Evolutionary conservation across 495 filamentous ascomycete species (phyloP).

Genomic region (Penicillium maclennaniae): DNA sequence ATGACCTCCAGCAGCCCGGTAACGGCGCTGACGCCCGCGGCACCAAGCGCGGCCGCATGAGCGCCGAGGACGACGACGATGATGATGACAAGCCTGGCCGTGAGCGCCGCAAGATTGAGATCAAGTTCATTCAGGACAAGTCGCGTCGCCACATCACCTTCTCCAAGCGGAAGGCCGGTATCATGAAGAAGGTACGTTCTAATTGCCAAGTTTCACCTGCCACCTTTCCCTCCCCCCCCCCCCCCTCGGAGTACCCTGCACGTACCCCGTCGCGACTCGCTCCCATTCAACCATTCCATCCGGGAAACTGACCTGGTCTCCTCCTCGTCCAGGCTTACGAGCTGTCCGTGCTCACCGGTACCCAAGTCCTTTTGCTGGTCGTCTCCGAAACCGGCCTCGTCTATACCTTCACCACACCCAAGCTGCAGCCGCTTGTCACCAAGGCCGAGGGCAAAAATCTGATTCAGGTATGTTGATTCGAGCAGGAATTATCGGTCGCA

Average conservation of each 20-base stretch:
- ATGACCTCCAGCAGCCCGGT: slow-evolving; percentile 50
- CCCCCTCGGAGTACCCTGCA: neutral
- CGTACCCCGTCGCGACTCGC: neutral
- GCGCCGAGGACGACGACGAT: slow-evolving; percentile 93
- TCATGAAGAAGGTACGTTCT: slow-evolving; percentile 97
- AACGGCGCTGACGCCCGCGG: slow-evolving; percentile 68
- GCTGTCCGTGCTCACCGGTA: slow-evolving; percentile 94
- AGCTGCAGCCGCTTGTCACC: slow-evolving; percentile 97
- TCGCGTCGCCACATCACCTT: slow-evolving; percentile 99
- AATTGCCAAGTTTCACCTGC: no score
- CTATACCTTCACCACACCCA: slow-evolving; percentile 99
- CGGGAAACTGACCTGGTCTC: neutral
- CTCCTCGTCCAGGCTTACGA: slow-evolving; percentile 76
- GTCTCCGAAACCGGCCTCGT: slow-evolving; percentile 98
- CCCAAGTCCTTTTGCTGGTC: slow-evolving; percentile 94
- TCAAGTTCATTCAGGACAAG: slow-evolving; percentile 99
- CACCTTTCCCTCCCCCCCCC: neutral
- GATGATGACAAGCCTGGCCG: slow-evolving; percentile 97
- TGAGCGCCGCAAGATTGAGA: slow-evolving; percentile 99
- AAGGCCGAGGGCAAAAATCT: slow-evolving; percentile 99
- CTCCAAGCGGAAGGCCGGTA: slow-evolving; percentile 99
- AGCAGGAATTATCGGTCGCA: neutral
- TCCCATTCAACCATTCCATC: neutral
- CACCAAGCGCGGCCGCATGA: slow-evolving; percentile 84
- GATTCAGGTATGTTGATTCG: slow-evolving; percentile 71